Base-by-base conservation (phyloP, 352 stramenopile species). In the Phytophthora cactorum region DNA sequence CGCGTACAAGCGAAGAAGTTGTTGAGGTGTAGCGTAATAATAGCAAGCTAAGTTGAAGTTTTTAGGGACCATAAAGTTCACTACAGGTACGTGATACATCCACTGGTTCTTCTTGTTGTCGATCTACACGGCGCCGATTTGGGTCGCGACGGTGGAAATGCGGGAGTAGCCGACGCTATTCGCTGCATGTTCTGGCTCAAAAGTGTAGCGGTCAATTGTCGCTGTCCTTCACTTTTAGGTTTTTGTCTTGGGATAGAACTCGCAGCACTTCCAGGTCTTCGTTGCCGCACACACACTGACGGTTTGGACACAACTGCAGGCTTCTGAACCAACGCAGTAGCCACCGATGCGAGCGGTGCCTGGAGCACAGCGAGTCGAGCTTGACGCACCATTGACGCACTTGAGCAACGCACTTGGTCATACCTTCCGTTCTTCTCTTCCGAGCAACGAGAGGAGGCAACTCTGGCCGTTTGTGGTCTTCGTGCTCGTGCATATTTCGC, bases 361-460 rank as follows among this genome's bases (percentile, higher is more conserved):
- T 72, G 55, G 27, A 89, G 67, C 22, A 80, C 79, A 34, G 82
- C 69, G 22, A 89, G 63, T 25, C 77, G 66, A 25, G 72, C 72
- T 56, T 87, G 81, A 31, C 81, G 77, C 55, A 74, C 77, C 57
- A 89, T 66, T 29, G 69, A 77, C 5, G 76, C 77, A 44, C 76
- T 86, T 25, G 71, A 84, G 17, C 78, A 87, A 4, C 71, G 76
- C 1, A 87, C 54, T 38, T 27, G 39, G 15, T 56, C 17, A 27
- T 47, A n/a, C 34, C 10, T 47, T 25, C 14, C 27, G 12, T 52
- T 39, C 12, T 38, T 8, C 9, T 63, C n/a, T 9, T 45, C 6
- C 4, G 22, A 22, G 22, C 22, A 43, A 1, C 38, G 60, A 56
- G n/a, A 22, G 2, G 28, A 61, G 12, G 36, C 1, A 12, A 31